Base-by-base conservation (phyloP, 2,329 filamentous ascomycete species). In the Apiospora sp. region DNA sequence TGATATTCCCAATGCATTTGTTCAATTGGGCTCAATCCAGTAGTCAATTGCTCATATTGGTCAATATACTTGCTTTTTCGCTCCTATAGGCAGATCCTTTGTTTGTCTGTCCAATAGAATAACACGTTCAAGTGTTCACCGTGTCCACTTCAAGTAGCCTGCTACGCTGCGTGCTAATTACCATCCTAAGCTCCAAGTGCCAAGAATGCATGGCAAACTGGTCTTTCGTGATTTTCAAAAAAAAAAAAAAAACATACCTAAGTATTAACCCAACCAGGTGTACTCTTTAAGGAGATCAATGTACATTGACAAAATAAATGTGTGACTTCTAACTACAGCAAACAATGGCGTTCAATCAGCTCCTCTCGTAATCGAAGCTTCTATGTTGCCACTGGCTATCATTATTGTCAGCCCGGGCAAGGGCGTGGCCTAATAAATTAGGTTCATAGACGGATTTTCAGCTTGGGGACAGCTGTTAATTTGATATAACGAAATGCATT, bases 81-180 rank as follows among this genome's bases (percentile, higher is more conserved):
- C 5, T 64, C n/a, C 58, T 64, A 64, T 64, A 64, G 58, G 19
- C 58, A 41, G 7, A 34, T 30, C 22, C 34, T n/a, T n/a, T 19
- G 34, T 22, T 64, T 14, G 58, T 41, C 58, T 64, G 58, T 41
- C 58, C 58, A 64, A 64, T 64, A 64, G 58, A 64, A 64, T 64
- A 64, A 64, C 58, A 64, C 58, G 58, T 64, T 64, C 58, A n/a
- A 41, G 1, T 24, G 16, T 41, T 64, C 16, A 22, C 34, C 7
- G 54, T 61, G 54, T 61, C 58, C 58, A 64, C 58, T 64, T 41
- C 27, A 61, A 30, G 19, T 64, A 41, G 49, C 54, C 27, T 34
- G 14, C n/a, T 58, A 10, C n/a, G 12, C n/a, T 54, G 27, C 51
- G 4, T 51, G 49, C 49, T 4, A n/a, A n/a, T n/a, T n/a, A 30